These are phyloP conservation scores for Phanerochaete carnosa DNA, from an alignment of 768 basidiomycete genomes.

Conservation along the genomic window DNA sequence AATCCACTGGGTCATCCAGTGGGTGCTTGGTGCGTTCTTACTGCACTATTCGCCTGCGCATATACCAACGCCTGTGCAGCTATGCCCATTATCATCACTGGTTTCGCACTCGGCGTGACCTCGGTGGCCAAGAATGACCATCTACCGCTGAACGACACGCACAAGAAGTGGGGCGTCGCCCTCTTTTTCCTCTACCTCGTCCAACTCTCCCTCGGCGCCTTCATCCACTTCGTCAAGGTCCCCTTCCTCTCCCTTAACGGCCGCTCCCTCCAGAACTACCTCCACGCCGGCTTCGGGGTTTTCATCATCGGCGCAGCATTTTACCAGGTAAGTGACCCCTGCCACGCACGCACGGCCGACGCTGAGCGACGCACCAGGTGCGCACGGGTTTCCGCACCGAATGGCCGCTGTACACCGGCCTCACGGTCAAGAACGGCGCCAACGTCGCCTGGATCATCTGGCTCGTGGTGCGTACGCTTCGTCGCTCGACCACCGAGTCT, in stretches of 20 bases:
- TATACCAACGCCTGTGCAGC: constrained; percentile 20
- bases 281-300: constrained; percentile 47
- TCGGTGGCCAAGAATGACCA: constrained; percentile 28
- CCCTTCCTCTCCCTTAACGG: constrained; percentile 14
- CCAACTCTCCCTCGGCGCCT: constrained; percentile 44
- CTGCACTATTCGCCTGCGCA: neutral
- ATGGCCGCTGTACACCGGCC: constrained; percentile 27
- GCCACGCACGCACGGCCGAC: neutral
- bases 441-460: constrained; percentile 33
- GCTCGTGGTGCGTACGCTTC: constrained; percentile 49
- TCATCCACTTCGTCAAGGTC: constrained; percentile 54
- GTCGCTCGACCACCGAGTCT: constrained; percentile 21
- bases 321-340: constrained; percentile 31
- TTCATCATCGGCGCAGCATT: constrained; percentile 51
- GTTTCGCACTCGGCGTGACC: constrained; percentile 42
- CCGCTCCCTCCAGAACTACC: constrained; percentile 42
- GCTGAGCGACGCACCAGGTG: constrained; percentile 33
- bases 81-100: constrained; percentile 51
- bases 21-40: constrained; percentile 31
- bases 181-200: constrained; percentile 51
- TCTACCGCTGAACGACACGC: constrained; percentile 38
- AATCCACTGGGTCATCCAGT: constrained; percentile 47
- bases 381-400: constrained; percentile 41
- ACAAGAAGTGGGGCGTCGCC: constrained; percentile 49
- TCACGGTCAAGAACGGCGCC: constrained; percentile 19